Evolutionary conservation across 495 filamentous ascomycete species (phyloP).

Genomic region (Lophiostoma macrostomum): DNA sequence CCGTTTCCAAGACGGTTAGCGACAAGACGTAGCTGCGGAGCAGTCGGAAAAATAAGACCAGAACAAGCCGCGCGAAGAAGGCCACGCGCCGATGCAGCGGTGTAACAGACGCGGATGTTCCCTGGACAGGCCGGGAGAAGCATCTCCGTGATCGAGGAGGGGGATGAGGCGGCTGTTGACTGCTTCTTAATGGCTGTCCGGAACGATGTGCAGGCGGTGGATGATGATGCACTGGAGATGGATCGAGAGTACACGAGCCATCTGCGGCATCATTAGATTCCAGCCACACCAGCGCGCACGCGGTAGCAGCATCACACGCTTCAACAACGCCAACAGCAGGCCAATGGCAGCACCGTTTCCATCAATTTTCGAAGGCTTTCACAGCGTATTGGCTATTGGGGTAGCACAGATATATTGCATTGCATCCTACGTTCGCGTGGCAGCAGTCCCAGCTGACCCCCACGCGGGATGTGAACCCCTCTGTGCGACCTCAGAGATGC

Average conservation of each 20-base stretch:
- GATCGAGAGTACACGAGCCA: neutral
- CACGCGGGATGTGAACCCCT: conserved; percentile 15
- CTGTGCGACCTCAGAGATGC: neutral
- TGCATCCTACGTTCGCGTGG: no score
- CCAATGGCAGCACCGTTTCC: conserved; percentile 2
- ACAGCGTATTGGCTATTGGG: neutral
- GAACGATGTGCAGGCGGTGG: neutral
- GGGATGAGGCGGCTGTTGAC: conserved; percentile 5
- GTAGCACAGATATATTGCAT: conserved; percentile 7
- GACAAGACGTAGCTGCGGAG: conserved; percentile 7
- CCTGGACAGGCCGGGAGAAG: conserved; percentile 5
- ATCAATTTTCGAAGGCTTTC: conserved; percentile 8
- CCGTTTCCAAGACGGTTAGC: conserved; percentile 34
- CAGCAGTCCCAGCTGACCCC: neutral
- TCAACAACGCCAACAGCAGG: neutral
- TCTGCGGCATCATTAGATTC: neutral
- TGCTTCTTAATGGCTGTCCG: no score
- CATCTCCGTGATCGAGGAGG: conserved; percentile 13
- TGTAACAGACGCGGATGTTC: conserved; percentile 9
- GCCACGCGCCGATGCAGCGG: conserved; percentile 3
- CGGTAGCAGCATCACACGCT: conserved; percentile 4
- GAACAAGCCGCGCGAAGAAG: conserved; percentile 12
- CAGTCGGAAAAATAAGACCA: conserved; percentile 27
- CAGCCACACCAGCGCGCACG: neutral
- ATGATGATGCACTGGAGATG: neutral